These are phyloP conservation scores for Daldinia vernicosa DNA, from an alignment of 495 filamentous ascomycete genomes.

Conservation along the genomic window DNA sequence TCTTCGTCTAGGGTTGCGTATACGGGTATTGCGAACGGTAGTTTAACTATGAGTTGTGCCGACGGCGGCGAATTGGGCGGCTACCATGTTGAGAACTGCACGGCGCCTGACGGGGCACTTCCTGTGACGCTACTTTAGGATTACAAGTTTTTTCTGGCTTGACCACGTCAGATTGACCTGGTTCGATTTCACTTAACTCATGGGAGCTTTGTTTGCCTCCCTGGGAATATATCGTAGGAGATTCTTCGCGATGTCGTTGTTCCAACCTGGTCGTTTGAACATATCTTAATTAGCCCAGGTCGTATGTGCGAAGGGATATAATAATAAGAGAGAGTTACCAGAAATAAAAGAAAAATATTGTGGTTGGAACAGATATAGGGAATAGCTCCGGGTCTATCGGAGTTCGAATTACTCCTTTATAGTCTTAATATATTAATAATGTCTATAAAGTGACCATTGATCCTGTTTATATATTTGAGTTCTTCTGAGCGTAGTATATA, in stretches of 20 bases:
- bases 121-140: conserved; percentile 30
- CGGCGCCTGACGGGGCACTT: conserved; percentile 25
- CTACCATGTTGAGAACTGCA: conserved; percentile 42
- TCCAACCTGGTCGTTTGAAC: not conserved
- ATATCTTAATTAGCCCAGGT: not conserved
- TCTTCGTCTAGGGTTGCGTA: conserved; percentile 31
- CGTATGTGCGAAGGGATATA: not conserved
- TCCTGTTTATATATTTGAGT: too few relatives aligned
- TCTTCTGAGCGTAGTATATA: too few relatives aligned
- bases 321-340: not conserved
- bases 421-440: not conserved
- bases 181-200: not conserved
- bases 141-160: not conserved
- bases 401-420: not conserved
- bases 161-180: not conserved
- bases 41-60: conserved; percentile 20
- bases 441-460: too few relatives aligned
- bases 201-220: too few relatives aligned
- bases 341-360: not conserved
- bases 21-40: conserved; percentile 36
- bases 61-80: conserved; percentile 39
- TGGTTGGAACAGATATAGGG: not conserved
- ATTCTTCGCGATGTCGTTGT: not conserved
- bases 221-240: too few relatives aligned
- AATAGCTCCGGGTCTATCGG: not conserved